Conservation (phyloP, 2,329 filamentous ascomycete species). For the Fusarium keratoplasticum region DNA sequence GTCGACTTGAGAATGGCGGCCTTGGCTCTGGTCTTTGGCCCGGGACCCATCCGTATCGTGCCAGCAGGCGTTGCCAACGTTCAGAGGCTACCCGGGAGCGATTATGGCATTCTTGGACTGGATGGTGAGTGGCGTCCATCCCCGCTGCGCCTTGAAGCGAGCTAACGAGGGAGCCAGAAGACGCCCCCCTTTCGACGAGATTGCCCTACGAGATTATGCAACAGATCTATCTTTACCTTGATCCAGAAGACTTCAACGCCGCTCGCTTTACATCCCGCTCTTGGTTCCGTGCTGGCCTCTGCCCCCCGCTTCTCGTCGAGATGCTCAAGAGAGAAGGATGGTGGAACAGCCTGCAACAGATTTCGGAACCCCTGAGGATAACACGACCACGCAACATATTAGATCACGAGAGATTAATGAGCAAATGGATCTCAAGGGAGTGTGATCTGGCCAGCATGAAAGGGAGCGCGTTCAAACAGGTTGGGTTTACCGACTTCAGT, state of each 20-base stretch:
- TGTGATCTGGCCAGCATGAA: slow-evolving; percentile 43
- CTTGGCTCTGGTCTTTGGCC: slow-evolving; percentile 25
- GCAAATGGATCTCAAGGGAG: slow-evolving; percentile 56
- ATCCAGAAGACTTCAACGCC: slow-evolving; percentile 64
- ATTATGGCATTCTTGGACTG: slow-evolving; percentile 5
- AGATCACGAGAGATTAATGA: slow-evolving; percentile 51
- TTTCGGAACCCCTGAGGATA: slow-evolving; percentile 40
- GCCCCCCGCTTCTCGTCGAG: slow-evolving; percentile 58
- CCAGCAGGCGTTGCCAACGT: slow-evolving; percentile 21
- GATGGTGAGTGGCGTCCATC: slow-evolving; percentile 11
- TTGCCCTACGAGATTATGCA: slow-evolving; percentile 53
- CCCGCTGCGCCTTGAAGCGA: background rate
- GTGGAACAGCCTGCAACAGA: slow-evolving; percentile 53
- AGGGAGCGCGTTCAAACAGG: slow-evolving; percentile 47
- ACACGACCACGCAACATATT: slow-evolving; percentile 15
- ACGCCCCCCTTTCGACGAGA: slow-evolving; percentile 41
- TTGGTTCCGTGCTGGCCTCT: slow-evolving; percentile 70
- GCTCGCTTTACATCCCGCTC: slow-evolving; percentile 68
- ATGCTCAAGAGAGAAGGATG: slow-evolving; percentile 70
- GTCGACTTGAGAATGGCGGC: slow-evolving; percentile 22
- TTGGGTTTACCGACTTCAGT: slow-evolving; percentile 52
- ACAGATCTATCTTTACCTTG: slow-evolving; percentile 49
- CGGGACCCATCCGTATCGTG: slow-evolving; percentile 19
- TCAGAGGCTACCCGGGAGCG: slow-evolving; percentile 19
- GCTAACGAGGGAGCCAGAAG: slow-evolving; percentile 12